Evolutionary conservation across 2,329 filamentous ascomycete genomes (phyloP), one percentile per base, ranked within the genome.

Genomic region (Paecilomyces fulvus): DNA sequence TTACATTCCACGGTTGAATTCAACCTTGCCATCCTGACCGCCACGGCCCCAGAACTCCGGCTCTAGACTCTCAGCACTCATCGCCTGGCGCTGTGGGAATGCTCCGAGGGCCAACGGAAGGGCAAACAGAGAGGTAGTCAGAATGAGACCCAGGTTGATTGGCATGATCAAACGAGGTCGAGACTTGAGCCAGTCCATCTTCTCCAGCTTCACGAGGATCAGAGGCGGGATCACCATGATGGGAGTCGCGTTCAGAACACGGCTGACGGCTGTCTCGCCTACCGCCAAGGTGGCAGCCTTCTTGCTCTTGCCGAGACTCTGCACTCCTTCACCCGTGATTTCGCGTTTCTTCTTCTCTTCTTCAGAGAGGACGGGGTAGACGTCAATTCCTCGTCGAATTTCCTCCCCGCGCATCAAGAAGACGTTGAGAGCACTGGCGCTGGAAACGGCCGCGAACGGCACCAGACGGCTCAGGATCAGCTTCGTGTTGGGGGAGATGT

Each of bases 341-440:
- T 89, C 80, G 75, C 79, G 84, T 70, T 80, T 79, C 52, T 73
- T 74, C 74, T 86, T 89, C 69, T 91, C 86, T 14, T 80, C 80
- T 3, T 85, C 85, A 1, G 86, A 86, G 10, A 92, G 81, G 6
- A 90, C 86, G 1, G 92, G 91, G 73, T 87, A 96, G 37, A 99
- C 85, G 72, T 97, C 90, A 67, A 99, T 99, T 54, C 94, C 94
- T 59, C 83, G 84, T 67, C 89, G 83, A 65, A 99, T 97, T 77
- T 99, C 94, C 73, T 96, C 92, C 61, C 90, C 87, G 58, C 94
- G 90, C 94, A 99, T 99, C 55, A 99, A 83, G 75, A 96, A 95
- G 25, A 96, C 94, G 74, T 99, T 99, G 60, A 99, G 80, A 1
- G 86, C 90, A 67, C 91, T 92, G 3, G 94, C 94, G 58, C 85